Conservation (phyloP, 2,329 filamentous ascomycete genomes). For the Penicillium glabrum region DNA sequence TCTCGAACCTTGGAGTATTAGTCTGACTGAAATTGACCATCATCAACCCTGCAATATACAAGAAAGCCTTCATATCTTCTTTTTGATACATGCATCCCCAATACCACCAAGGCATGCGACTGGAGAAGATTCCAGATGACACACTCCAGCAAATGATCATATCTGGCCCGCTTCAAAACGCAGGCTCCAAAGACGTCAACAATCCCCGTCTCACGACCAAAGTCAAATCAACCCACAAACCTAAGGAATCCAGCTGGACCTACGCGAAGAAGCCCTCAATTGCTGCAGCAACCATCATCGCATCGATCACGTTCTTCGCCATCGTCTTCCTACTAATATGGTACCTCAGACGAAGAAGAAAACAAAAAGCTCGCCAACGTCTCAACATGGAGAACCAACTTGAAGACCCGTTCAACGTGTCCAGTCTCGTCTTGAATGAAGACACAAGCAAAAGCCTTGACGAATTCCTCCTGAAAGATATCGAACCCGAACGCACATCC, state of each 20-base stretch:
- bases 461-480: slow-evolving; percentile 18
- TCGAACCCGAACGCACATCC: slow-evolving; percentile 23
- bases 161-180: not conserved
- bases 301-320: slow-evolving; percentile 16
- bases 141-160: not conserved
- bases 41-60: not conserved
- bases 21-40: not conserved
- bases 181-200: not conserved
- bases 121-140: not conserved
- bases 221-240: not conserved
- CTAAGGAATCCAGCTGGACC: not conserved
- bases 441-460: slow-evolving; percentile 19
- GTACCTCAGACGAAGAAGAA: slow-evolving; percentile 16
- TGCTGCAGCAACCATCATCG: slow-evolving; percentile 28
- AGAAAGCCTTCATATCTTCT: too few species aligned
- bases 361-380: slow-evolving; percentile 11
- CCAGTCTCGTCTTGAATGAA: slow-evolving; percentile 17
- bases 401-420: slow-evolving; percentile 19
- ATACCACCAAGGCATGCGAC: not conserved
- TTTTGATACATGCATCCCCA: not conserved
- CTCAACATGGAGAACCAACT: slow-evolving; percentile 10
- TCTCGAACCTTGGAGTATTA: not conserved
- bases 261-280: slow-evolving; percentile 17
- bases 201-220: not conserved
- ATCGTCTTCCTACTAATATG: slow-evolving; percentile 23